Percentiles rank a stretch among this genome's conserved stretches.
These are phyloP conservation scores for Neurospora discreta DNA, from an alignment of 495 filamentous ascomycete species.

Conservation along the genomic window DNA sequence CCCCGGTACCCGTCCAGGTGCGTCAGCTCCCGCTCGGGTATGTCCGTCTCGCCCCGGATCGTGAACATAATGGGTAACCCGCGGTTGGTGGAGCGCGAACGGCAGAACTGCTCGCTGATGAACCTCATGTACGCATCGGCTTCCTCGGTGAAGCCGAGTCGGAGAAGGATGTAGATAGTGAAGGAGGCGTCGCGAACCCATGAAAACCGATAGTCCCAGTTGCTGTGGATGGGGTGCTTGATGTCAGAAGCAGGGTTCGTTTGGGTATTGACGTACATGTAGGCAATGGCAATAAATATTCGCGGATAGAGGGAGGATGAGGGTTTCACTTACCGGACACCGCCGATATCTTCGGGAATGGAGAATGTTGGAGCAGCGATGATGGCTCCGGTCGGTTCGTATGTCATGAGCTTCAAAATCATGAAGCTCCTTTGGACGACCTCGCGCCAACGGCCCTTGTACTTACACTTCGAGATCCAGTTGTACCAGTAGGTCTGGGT, in stretches of 20 bases:
- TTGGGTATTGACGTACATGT: not conserved
- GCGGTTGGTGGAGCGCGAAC: slow-evolving; percentile 32
- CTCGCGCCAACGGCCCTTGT: slow-evolving; percentile 60
- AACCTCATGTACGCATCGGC: slow-evolving; percentile 66
- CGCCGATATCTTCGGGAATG: slow-evolving; percentile 61
- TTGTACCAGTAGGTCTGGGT: slow-evolving; percentile 59
- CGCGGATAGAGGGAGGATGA: not conserved
- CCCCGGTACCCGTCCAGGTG: slow-evolving; percentile 60
- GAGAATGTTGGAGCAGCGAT: slow-evolving; percentile 47
- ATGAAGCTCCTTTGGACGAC: slow-evolving; percentile 56
- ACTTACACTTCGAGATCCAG: slow-evolving; percentile 57
- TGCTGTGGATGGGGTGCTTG: slow-evolving; percentile 28
- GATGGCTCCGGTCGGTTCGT: slow-evolving; percentile 42
- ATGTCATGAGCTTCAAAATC: slow-evolving; percentile 62
- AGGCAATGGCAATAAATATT: not conserved
- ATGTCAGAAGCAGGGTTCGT: not conserved
- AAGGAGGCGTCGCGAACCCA: slow-evolving; percentile 69
- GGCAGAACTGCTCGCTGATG: slow-evolving; percentile 54
- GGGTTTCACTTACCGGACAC: slow-evolving; percentile 29
- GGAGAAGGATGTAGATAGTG: slow-evolving; percentile 63
- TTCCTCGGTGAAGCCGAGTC: slow-evolving; percentile 62
- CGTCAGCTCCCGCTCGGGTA: slow-evolving; percentile 52
- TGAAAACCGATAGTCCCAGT: slow-evolving; percentile 68
- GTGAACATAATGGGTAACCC: slow-evolving; percentile 70
- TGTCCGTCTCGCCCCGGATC: slow-evolving; percentile 58